phyloP scores from a whole-genome alignment of 768 basidiomycete genomes.

The Mycena latifolia region DNA sequence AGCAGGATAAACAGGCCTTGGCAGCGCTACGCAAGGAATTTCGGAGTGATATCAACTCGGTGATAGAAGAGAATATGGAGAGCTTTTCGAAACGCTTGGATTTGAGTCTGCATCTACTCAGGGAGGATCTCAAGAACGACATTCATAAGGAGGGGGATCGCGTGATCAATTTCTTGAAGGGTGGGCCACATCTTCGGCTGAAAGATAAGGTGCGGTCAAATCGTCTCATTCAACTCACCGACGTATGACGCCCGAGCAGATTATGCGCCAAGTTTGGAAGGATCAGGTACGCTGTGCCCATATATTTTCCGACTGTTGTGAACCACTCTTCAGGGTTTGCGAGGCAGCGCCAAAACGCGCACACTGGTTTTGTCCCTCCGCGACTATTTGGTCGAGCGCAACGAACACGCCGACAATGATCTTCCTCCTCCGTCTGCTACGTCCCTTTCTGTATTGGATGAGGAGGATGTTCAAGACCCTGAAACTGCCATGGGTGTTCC shows the following conservation, averaged over 20 bases:
- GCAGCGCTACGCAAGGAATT: constrained; percentile 1
- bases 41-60: not conserved
- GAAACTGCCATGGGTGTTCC: constrained; percentile 14
- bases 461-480: constrained; percentile 7
- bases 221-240: not conserved
- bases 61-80: constrained; percentile 31
- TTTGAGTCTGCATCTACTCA: constrained; percentile 36
- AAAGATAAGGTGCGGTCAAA: constrained; percentile 21
- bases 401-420: constrained; percentile 3
- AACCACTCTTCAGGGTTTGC: not conserved
- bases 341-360: constrained; percentile 25
- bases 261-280: not conserved
- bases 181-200: constrained; percentile 41
- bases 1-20: not conserved
- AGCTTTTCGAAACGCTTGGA: constrained; percentile 19
- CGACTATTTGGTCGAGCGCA: too few relatives aligned
- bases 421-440: not conserved
- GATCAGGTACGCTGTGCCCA: too few relatives aligned
- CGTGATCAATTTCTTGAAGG: constrained; percentile 35
- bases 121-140: constrained; percentile 37
- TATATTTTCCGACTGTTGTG: too few relatives aligned
- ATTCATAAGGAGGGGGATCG: too few relatives aligned
- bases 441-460: not conserved
- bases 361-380: constrained; percentile 19
- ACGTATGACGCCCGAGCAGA: not conserved